A percentile compares a stretch with the other conserved stretches of the same genome.
These are phyloP conservation scores for Ligustrum vulgare DNA, from an alignment of 257 asterid genomes.

Conservation along the genomic window DNA sequence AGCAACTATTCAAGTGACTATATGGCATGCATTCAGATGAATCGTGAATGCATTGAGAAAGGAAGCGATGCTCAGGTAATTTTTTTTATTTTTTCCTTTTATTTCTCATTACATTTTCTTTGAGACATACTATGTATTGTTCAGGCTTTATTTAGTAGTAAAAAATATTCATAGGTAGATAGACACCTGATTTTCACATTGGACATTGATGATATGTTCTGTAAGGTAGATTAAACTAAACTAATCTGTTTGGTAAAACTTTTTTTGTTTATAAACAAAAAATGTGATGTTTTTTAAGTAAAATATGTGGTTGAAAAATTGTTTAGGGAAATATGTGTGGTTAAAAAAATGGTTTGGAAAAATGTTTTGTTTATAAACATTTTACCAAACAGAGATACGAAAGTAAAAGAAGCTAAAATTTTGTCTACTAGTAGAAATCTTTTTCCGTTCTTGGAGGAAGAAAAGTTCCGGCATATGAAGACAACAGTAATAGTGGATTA, in stretches of 20 bases:
- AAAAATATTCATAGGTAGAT: background rate
- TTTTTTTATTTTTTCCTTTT: background rate
- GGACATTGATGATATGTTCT: background rate
- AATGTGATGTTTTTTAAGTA: no score
- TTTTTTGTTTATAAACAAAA: no score
- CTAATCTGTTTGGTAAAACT: no score
- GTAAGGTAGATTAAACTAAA: background rate
- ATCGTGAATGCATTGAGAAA: conserved; percentile 64
- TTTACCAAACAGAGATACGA: no score
- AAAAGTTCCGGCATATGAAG: background rate
- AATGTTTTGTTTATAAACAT: no score
- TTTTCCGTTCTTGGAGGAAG: background rate
- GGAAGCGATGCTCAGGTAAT: conserved; percentile 91
- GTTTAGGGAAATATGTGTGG: no score
- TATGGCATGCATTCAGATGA: conserved; percentile 57
- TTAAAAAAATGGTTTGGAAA: no score
- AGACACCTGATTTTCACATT: background rate
- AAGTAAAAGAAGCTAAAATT: background rate
- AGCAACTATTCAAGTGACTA: conserved; percentile 77
- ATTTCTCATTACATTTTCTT: background rate
- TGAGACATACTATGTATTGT: background rate
- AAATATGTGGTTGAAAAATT: no score
- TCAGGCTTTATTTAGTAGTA: background rate
- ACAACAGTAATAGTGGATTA: background rate
- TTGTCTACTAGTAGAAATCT: background rate